A percentile compares a stretch with the other conserved stretches of the same genome.
Conservation (phyloP, 2,329 filamentous ascomycete species). For the Microcyclosporella mali region DNA sequence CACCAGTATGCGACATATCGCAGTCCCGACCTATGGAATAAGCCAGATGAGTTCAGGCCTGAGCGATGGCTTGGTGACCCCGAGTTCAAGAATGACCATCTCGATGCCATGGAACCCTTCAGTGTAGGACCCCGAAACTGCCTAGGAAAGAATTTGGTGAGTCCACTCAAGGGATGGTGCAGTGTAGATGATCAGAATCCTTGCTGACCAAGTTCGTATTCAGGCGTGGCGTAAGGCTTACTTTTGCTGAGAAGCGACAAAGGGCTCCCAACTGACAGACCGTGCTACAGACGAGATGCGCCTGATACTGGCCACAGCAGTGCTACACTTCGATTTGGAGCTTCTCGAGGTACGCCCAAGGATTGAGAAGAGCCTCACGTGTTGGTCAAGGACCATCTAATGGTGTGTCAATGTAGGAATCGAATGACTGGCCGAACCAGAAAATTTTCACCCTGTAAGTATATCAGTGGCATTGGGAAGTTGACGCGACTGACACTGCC, state of each 20-base stretch:
- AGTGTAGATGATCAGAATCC: too few species aligned
- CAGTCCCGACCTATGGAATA: slow-evolving; percentile 14
- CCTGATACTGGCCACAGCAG: slow-evolving; percentile 20
- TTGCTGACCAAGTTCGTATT: too few species aligned
- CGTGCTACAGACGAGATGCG: slow-evolving; percentile 8
- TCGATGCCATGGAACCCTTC: slow-evolving; percentile 24
- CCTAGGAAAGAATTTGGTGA: slow-evolving; percentile 30
- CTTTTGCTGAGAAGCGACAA: too few species aligned
- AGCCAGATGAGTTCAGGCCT: slow-evolving; percentile 25
- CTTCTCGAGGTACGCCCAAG: slow-evolving; percentile 7
- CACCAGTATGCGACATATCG: slow-evolving; percentile 8
- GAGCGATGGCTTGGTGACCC: slow-evolving; percentile 28
- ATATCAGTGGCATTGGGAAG: neutral
- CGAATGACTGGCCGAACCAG: slow-evolving; percentile 28
- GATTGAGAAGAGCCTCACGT: too few species aligned
- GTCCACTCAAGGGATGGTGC: slow-evolving; percentile 5
- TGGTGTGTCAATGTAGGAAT: slow-evolving; percentile 10
- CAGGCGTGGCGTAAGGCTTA: too few species aligned
- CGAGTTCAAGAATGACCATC: slow-evolving; percentile 19
- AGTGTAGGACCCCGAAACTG: slow-evolving; percentile 20
- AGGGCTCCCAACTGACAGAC: too few species aligned
- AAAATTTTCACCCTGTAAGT: slow-evolving; percentile 22
- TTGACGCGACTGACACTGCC: neutral
- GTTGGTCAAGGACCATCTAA: too few species aligned
- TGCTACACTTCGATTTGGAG: slow-evolving; percentile 13